These are phyloP conservation scores for Puya raimondii DNA, from an alignment of 176 grass and related monocot species.

Conservation along the genomic window DNA sequence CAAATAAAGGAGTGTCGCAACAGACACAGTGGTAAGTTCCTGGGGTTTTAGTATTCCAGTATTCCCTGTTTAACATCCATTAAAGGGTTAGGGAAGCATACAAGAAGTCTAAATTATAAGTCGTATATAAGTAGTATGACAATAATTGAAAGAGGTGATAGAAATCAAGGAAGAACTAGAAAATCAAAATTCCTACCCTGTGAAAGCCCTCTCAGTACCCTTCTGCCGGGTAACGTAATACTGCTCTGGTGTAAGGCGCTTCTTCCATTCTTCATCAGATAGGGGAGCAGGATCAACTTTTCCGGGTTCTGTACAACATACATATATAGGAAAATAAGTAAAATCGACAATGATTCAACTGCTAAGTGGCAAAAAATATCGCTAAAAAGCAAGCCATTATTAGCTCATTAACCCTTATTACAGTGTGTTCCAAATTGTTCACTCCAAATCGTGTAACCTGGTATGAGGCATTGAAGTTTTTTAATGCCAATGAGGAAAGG, in stretches of 20 bases:
- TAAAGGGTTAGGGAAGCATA: neutral
- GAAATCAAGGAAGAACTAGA: neutral
- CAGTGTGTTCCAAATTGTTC: neutral
- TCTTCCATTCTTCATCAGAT: slow-evolving; percentile 74
- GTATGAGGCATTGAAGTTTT: neutral
- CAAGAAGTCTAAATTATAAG: neutral
- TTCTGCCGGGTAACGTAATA: slow-evolving; percentile 69
- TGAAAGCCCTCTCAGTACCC: slow-evolving; percentile 86
- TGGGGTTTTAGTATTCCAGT: slow-evolving; percentile 44
- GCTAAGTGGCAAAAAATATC: neutral
- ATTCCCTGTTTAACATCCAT: slow-evolving; percentile 24
- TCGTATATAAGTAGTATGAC: neutral
- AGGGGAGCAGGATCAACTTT: slow-evolving; percentile 28
- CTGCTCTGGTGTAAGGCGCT: slow-evolving; percentile 53
- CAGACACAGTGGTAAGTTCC: slow-evolving; percentile 66
- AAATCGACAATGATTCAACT: neutral
- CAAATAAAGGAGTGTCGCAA: slow-evolving; percentile 70
- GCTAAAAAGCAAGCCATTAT: neutral
- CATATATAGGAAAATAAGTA: neutral
- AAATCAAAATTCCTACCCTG: slow-evolving; percentile 41
- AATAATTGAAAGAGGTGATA: neutral
- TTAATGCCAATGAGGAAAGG: neutral
- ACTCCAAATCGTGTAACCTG: neutral
- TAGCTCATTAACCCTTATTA: neutral
- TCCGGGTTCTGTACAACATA: slow-evolving; percentile 16